Conservation (phyloP, 345 rosid species). For the Moricandia moricandioides region DNA sequence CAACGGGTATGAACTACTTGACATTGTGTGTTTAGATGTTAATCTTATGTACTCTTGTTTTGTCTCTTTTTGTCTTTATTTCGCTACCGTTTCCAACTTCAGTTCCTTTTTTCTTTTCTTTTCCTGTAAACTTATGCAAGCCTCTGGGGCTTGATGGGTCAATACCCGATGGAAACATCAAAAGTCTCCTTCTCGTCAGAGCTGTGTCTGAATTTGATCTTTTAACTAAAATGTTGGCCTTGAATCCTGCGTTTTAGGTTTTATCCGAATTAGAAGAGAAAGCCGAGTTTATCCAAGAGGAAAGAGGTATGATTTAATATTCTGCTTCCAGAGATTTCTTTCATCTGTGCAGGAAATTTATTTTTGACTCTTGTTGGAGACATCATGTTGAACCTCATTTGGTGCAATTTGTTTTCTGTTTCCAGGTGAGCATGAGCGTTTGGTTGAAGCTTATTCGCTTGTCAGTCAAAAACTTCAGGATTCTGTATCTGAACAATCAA, state of each 20-base stretch:
- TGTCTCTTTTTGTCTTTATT: background rate
- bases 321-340: background rate
- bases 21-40: slow-evolving; percentile 2
- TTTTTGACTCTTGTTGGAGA: slow-evolving; percentile 9
- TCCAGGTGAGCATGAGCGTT: slow-evolving; percentile 88
- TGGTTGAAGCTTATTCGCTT: slow-evolving; percentile 71
- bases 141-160: slow-evolving; percentile 3
- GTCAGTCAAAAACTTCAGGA: slow-evolving; percentile 76
- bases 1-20: slow-evolving; percentile 62
- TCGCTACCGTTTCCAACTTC: background rate
- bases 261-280: slow-evolving; percentile 87
- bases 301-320: slow-evolving; percentile 58
- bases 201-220: slow-evolving; percentile 10
- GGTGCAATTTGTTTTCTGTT: slow-evolving; percentile 25
- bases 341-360: background rate
- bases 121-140: background rate
- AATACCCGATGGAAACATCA: slow-evolving; percentile 4
- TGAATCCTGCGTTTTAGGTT: slow-evolving; percentile 50
- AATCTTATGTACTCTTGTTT: slow-evolving; percentile 7
- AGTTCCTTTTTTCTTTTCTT: background rate
- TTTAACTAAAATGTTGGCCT: slow-evolving; percentile 1
- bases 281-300: slow-evolving; percentile 81
- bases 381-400: slow-evolving; percentile 9
- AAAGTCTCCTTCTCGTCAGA: background rate
- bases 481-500: slow-evolving; percentile 61